Percentiles rank a stretch among this genome's conserved stretches.
These are phyloP conservation scores for Boletus huronensis DNA, from an alignment of 768 basidiomycete genomes.

Conservation along the genomic window DNA sequence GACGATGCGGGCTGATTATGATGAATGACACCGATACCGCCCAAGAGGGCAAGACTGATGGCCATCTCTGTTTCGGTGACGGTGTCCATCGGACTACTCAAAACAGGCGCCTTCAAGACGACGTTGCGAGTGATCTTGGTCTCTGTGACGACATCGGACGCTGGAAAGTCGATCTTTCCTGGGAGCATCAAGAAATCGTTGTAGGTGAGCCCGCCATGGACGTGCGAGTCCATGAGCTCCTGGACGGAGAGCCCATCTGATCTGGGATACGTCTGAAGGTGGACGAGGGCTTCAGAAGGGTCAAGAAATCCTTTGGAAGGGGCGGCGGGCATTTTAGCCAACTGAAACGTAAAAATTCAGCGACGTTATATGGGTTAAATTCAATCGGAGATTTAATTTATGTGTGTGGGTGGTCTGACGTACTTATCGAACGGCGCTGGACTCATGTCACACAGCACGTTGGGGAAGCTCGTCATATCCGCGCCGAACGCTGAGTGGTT, in stretches of 20 bases:
- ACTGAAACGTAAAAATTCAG: not conserved
- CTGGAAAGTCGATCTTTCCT: conserved; percentile 93
- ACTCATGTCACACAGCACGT: not conserved
- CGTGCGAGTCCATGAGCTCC: conserved; percentile 84
- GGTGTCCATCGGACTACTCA: conserved; percentile 99
- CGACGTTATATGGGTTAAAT: not conserved
- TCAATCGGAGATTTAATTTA: conserved; percentile 10
- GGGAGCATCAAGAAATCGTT: conserved; percentile 95
- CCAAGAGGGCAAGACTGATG: conserved; percentile 89
- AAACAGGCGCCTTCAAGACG: conserved; percentile 88
- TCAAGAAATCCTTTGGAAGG: conserved; percentile 48
- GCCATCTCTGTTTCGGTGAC: conserved; percentile 96
- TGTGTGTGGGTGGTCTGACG: not conserved
- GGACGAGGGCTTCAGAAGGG: conserved; percentile 67
- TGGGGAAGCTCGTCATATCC: not conserved
- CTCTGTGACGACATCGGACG: conserved; percentile 76
- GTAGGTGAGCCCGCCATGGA: conserved; percentile 93
- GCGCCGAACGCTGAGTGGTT: too few species aligned
- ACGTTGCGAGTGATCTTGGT: conserved; percentile 89
- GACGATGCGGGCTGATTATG: conserved; percentile 84
- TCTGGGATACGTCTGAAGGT: conserved; percentile 66
- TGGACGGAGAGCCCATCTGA: conserved; percentile 79
- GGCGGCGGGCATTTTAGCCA: conserved; percentile 35
- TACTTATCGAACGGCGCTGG: not conserved
- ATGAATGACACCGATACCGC: conserved; percentile 97